phyloP scores from a whole-genome alignment of 352 stramenopile species.

The Phytophthora chlamydospora region DNA sequence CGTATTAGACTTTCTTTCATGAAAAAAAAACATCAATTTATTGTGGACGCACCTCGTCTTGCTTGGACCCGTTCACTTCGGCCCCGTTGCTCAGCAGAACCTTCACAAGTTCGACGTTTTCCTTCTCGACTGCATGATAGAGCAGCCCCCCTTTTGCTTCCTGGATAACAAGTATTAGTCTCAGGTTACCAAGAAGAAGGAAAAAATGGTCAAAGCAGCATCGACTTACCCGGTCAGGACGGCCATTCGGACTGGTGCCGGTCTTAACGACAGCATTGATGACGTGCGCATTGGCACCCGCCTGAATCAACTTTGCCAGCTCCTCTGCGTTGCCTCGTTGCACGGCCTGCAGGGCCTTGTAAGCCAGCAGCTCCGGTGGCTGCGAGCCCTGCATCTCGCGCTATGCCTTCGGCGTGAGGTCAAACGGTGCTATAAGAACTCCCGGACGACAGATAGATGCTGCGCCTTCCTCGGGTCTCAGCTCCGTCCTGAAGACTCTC shows the following conservation, averaged over 20 bases:
- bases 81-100: slow-evolving; percentile 36
- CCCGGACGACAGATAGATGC: background rate
- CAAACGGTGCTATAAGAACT: background rate
- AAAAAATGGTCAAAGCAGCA: background rate
- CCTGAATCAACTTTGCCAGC: slow-evolving; percentile 31
- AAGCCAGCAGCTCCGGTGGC: slow-evolving; percentile 31
- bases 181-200: background rate
- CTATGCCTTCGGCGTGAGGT: background rate
- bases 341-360: slow-evolving; percentile 37
- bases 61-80: slow-evolving; percentile 37
- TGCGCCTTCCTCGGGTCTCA: slow-evolving; percentile 1
- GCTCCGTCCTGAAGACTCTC: slow-evolving; percentile 11
- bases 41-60: slow-evolving; percentile 25
- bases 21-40: too few relatives aligned
- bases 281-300: slow-evolving; percentile 36
- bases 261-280: slow-evolving; percentile 42
- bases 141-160: slow-evolving; percentile 32
- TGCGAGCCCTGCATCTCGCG: slow-evolving; percentile 23
- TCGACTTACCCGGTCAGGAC: slow-evolving; percentile 28
- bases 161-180: slow-evolving; percentile 9
- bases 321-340: slow-evolving; percentile 36
- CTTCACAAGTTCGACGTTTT: slow-evolving; percentile 38
- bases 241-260: slow-evolving; percentile 34
- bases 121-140: slow-evolving; percentile 37
- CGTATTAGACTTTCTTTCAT: too few relatives aligned